These are phyloP conservation scores for Globisporangium cylindrosporum DNA, from an alignment of 352 stramenopile genomes.

Conservation along the genomic window DNA sequence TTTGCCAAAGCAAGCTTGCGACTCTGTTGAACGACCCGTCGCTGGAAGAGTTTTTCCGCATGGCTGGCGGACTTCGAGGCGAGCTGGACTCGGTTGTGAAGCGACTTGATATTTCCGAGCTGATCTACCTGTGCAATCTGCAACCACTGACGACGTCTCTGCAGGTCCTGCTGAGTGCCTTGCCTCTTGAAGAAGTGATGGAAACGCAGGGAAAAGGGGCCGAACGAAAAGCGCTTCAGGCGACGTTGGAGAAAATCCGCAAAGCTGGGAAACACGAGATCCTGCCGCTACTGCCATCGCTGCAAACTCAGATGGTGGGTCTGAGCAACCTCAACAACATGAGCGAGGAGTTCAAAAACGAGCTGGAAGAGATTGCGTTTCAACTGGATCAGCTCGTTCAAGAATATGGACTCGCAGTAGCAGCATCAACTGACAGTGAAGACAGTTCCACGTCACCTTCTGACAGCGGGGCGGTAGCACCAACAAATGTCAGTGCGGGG, in stretches of 20 bases:
- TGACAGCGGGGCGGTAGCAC: not conserved
- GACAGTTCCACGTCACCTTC: not conserved
- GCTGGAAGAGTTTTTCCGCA: conserved; percentile 84
- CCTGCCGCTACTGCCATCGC: conserved; percentile 45
- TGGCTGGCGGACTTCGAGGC: conserved; percentile 66
- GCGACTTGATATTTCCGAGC: conserved; percentile 53
- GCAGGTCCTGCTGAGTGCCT: conserved; percentile 50
- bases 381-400: conserved; percentile 52
- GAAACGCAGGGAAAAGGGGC: conserved; percentile 78
- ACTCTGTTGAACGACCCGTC: conserved; percentile 37
- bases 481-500: not conserved
- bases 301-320: conserved; percentile 61
- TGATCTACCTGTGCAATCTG: conserved; percentile 79
- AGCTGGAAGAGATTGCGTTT: conserved; percentile 45
- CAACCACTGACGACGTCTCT: conserved; percentile 33
- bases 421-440: not conserved
- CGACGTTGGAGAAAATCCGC: conserved; percentile 81
- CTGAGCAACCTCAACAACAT: conserved; percentile 51
- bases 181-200: conserved; percentile 63
- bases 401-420: conserved; percentile 7
- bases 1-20: conserved; percentile 29
- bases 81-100: conserved; percentile 72
- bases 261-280: conserved; percentile 80
- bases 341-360: conserved; percentile 42
- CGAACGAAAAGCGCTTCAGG: conserved; percentile 60